These are phyloP conservation scores for Crithidia thermophila DNA, from an alignment of 208 protist species.

Conservation along the genomic window DNA sequence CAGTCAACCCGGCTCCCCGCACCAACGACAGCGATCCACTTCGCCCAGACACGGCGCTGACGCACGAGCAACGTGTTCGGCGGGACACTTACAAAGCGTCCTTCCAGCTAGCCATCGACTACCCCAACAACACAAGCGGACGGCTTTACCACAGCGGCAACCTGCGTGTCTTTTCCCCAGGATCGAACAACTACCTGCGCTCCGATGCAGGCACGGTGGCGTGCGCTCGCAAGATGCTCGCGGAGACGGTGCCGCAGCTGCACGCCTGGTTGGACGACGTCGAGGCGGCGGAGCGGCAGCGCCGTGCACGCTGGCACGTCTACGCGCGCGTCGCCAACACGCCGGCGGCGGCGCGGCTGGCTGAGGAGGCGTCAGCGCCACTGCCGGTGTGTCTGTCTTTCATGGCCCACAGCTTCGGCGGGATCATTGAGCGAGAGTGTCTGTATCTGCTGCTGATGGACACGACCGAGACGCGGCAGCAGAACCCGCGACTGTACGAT, in stretches of 20 bases:
- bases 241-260: constrained; percentile 56
- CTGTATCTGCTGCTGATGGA: constrained; percentile 53
- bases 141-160: constrained; percentile 45
- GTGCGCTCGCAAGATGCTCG: constrained; percentile 45
- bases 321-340: constrained; percentile 14
- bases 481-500: constrained; percentile 22
- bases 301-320: constrained; percentile 9
- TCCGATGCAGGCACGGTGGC: constrained; percentile 41
- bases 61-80: constrained; percentile 4
- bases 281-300: constrained; percentile 21
- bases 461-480: constrained; percentile 22
- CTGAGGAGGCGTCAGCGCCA: constrained; percentile 5
- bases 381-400: constrained; percentile 55
- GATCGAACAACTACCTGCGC: constrained; percentile 48
- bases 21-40: not conserved
- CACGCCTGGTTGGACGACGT: constrained; percentile 48
- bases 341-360: constrained; percentile 10
- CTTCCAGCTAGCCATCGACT: constrained; percentile 25
- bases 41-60: constrained; percentile 1
- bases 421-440: constrained; percentile 70
- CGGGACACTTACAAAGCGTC: constrained; percentile 10
- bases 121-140: constrained; percentile 31
- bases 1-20: no score
- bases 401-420: constrained; percentile 74
- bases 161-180: constrained; percentile 52